Evolutionary conservation across 1,284 basidiomycete genomes (phyloP).

Genomic region (Sporisorium scitamineum): DNA sequence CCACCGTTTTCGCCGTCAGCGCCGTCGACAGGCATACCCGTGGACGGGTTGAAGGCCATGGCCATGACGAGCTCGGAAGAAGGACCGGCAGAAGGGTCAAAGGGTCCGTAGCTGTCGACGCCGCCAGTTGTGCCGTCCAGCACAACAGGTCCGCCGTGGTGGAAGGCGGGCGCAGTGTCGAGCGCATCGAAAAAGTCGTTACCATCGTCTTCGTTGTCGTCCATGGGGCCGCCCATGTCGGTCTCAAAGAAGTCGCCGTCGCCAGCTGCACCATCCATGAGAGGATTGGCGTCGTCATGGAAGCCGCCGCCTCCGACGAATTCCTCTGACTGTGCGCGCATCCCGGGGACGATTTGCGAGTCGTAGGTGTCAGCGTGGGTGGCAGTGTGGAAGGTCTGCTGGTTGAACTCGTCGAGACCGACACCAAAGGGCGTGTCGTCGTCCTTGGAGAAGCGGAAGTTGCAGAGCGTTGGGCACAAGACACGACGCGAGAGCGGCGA

Average conservation of each 20-base stretch:
- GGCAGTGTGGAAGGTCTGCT: slow-evolving; percentile 43
- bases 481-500: slow-evolving; percentile 51
- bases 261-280: slow-evolving; percentile 21
- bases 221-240: slow-evolving; percentile 24
- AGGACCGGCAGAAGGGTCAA: slow-evolving; percentile 46
- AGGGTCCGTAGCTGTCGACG: slow-evolving; percentile 39
- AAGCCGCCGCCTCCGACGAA: slow-evolving; percentile 20
- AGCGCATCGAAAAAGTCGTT: slow-evolving; percentile 70
- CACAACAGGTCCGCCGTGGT: slow-evolving; percentile 38
- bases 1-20: slow-evolving; percentile 45
- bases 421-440: slow-evolving; percentile 59
- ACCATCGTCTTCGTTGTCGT: slow-evolving; percentile 39
- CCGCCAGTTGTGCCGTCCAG: slow-evolving; percentile 43
- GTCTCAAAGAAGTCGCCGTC: slow-evolving; percentile 44
- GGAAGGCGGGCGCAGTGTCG: slow-evolving; percentile 33
- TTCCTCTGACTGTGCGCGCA: slow-evolving; percentile 37
- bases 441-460: slow-evolving; percentile 60
- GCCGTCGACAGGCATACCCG: slow-evolving; percentile 32
- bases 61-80: slow-evolving; percentile 82
- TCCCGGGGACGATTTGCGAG: slow-evolving; percentile 9
- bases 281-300: slow-evolving; percentile 26
- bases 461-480: slow-evolving; percentile 58
- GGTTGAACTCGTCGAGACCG: slow-evolving; percentile 48
- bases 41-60: slow-evolving; percentile 74
- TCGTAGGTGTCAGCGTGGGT: slow-evolving; percentile 29